Evolutionary conservation across 257 asterid genomes (phyloP).

Genomic region (Salvia rosmarinus): DNA sequence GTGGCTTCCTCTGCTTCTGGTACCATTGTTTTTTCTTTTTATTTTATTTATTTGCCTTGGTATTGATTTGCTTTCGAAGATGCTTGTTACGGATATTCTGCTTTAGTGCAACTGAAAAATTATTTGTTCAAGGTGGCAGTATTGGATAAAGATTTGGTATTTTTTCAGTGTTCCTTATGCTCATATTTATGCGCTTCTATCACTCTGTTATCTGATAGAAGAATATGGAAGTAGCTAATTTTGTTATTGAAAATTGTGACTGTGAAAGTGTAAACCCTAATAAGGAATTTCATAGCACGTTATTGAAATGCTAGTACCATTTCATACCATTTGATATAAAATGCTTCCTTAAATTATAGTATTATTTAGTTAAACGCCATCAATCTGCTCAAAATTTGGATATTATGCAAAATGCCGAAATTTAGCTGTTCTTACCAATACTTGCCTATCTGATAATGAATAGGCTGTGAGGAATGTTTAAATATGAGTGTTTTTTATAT

Average conservation of each 20-base stretch:
- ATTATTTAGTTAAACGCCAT: background rate
- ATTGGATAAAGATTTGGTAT: background rate
- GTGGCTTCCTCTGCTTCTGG: conserved; percentile 19
- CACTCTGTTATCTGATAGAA: background rate
- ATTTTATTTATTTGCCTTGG: background rate
- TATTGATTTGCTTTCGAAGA: background rate
- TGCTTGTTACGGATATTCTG: too few species aligned
- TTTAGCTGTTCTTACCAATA: background rate
- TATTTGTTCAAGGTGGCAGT: too few species aligned
- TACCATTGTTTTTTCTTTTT: background rate
- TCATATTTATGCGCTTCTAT: background rate
- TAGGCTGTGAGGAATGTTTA: too few species aligned
- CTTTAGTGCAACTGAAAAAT: background rate
- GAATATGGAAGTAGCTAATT: background rate
- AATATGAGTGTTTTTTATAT: too few species aligned
- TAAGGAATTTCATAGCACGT: background rate
- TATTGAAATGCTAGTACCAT: background rate
- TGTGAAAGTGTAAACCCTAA: background rate
- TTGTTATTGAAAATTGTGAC: background rate
- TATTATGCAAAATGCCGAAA: too few species aligned
- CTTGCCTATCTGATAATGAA: background rate
- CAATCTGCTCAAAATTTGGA: background rate
- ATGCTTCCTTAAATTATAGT: background rate
- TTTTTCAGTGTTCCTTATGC: background rate
- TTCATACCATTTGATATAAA: background rate